Base-by-base conservation (phyloP, 164 flowering plant species). In the Piper longum region DNA sequence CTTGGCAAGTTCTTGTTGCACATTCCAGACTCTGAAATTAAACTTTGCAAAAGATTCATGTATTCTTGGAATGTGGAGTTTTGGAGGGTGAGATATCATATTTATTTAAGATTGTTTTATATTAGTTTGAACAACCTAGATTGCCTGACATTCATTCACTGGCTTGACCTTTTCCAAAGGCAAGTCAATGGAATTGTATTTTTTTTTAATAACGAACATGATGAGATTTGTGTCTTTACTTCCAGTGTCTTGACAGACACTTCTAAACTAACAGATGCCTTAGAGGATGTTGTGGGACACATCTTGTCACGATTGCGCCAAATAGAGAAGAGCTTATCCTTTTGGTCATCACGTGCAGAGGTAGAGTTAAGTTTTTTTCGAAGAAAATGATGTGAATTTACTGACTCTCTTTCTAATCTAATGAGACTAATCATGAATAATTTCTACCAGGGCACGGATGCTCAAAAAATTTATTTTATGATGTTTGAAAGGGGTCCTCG, bases 301-400 rank as follows among this genome's bases (percentile, higher is more conserved):
- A 43, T 80, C 16, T 72, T 84, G 17, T 66, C 69, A 11, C 79
- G 81, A 71, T 67, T 95, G 84, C 99, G 83, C 66, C 16, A 54
- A 17, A 73, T 95, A 55, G 86, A 87, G 74, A 87, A 84, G 78
- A 91, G 81, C 74, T 78, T 95, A 67, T 79, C 60, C 12, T 95
- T 88, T 72, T 91, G 97, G 99, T 86, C 82, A 59, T 78, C 84
- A 41, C 78, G 77, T 70, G 89, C 89, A 4, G 93, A 88, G 97
- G 99, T 90, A 70, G 60, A 79, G 2, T 44, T 44, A 44, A 44
- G 14, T 12, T 48, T 48, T 14, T 48, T 9, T 54, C 60, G 42
- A 43, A n/a, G 14, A 56, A n/a, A 54, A 17, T 16, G 16, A 52
- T 11, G 42, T 6, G 11, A 42, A 16, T 13, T 41, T 41, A 39